Conservation (phyloP, 192 early-diverging fungal genomes). For the Coemansia sp. region DNA sequence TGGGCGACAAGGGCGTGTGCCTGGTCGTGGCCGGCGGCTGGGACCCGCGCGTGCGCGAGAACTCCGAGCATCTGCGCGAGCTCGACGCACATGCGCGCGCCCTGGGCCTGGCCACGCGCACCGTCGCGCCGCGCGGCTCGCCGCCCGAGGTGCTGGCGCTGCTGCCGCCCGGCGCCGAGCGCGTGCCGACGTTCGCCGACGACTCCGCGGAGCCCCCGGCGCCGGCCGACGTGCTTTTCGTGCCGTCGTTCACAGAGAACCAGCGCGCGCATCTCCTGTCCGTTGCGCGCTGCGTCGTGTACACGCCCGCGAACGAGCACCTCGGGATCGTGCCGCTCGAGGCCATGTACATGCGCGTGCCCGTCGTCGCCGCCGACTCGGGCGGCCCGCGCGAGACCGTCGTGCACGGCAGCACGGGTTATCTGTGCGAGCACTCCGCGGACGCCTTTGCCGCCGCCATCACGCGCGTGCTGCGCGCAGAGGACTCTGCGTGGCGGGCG, state of each 20-base stretch:
- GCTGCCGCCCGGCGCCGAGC: conserved; percentile 10
- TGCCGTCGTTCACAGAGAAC: conserved; percentile 83
- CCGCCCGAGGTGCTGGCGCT: conserved; percentile 7
- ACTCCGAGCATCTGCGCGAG: conserved; percentile 77
- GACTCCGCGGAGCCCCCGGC: conserved; percentile 16
- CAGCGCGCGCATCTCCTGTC: conserved; percentile 75
- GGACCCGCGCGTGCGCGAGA: conserved; percentile 81
- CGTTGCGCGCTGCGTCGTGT: conserved; percentile 64
- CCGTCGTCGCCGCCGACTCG: conserved; percentile 83
- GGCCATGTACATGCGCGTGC: conserved; percentile 85
- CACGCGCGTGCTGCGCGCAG: conserved; percentile 46
- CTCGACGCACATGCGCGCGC: conserved; percentile 58
- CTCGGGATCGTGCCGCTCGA: conserved; percentile 98
- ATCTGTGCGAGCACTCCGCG: conserved; percentile 61
- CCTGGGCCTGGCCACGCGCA: conserved; percentile 39
- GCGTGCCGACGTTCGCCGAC: conserved; percentile 11
- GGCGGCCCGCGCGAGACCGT: conserved; percentile 89
- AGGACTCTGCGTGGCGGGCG: conserved; percentile 9
- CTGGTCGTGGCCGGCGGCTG: conserved; percentile 90
- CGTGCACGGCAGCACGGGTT: conserved; percentile 70
- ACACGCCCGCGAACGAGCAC: conserved; percentile 93
- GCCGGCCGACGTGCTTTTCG: conserved; percentile 71
- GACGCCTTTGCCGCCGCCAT: conserved; percentile 68
- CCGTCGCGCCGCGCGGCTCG: conserved; percentile 18
- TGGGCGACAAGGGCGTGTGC: conserved; percentile 7